Base-by-base conservation (phyloP, 2,329 filamentous ascomycete species). In the Phialocephala subalpina region DNA sequence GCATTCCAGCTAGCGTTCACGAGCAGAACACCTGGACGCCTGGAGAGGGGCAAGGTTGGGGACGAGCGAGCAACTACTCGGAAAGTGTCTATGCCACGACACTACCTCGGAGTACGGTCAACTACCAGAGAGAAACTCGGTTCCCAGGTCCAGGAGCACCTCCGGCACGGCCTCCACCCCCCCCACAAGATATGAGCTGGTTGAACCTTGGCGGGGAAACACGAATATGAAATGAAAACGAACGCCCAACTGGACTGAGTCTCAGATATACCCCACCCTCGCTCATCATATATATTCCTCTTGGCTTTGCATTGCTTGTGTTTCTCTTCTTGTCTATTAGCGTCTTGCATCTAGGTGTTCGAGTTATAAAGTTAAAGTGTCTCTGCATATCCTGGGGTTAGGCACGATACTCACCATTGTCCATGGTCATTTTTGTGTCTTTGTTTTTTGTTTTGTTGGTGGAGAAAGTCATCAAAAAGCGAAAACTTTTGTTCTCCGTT, bases 131-230 rank as follows among this genome's bases (percentile, higher is more conserved):
- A 33, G 63, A 68, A 55, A 47, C 67, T 33, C 66, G 64, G 33
- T 69, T 72, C 45, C 65, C 64, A 16, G 61, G 61, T 18, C 57
- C 61, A n/a, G 35, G 60, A 25, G 33, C 67, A 56, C 63, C 62
- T 40, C 69, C 70, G 27, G 60, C 64, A 6, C 66, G 38, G 57
- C 63, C 47, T 52, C 66, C 62, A n/a, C 25, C 47, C 18, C 59
- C 56, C 9, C 62, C 62, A 35, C 53, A 60, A 20, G 92, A 94
- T 77, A 92, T 94, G 90, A 92, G 90, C 78, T 94, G 92, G 92
- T 79, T 94, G 69, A 93, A 94, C 74, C 82, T 94, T 20, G 89
- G 88, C 45, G 69, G 62, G 58, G 65, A 69, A 38, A 68, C 65
- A 42, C 67, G 67, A 52, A 68, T 73, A 68, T 75, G 67, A 73